These are phyloP conservation scores for Rosa multiflora DNA, from an alignment of 306 rosid species.

Conservation along the genomic window DNA sequence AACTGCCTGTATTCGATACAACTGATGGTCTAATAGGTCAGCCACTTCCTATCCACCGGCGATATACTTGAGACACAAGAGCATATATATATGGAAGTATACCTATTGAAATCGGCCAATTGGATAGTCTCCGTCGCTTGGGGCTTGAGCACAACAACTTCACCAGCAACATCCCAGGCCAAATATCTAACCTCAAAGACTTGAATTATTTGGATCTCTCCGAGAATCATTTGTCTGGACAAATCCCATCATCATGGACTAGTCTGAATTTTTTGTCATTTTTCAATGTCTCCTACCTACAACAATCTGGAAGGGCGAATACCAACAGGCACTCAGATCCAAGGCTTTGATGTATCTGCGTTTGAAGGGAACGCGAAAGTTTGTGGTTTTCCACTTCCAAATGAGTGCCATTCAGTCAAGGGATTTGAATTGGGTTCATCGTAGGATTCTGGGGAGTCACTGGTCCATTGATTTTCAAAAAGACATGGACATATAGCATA, in stretches of 20 bases:
- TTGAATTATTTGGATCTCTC: neutral
- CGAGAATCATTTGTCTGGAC: neutral
- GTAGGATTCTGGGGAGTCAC: neutral
- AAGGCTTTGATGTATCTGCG: neutral
- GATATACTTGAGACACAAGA: neutral
- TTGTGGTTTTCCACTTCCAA: neutral
- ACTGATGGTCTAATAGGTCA: no score
- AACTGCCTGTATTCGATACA: neutral
- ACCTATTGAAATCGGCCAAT: neutral
- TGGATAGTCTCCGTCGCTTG: neutral
- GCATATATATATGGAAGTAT: neutral
- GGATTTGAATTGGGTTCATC: neutral
- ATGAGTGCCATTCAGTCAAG: neutral
- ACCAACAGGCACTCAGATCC: neutral
- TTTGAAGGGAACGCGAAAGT: neutral
- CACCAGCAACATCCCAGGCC: neutral
- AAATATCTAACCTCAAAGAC: neutral
- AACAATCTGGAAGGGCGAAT: neutral
- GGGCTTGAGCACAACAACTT: neutral
- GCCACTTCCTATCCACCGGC: neutral
- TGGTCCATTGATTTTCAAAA: neutral
- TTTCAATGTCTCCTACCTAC: neutral
- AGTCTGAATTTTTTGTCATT: neutral
- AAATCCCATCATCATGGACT: neutral
- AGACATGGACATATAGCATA: neutral